These are phyloP conservation scores for Chlamydomonas sp. DNA, from an alignment of 139 green algal species.

Conservation along the genomic window DNA sequence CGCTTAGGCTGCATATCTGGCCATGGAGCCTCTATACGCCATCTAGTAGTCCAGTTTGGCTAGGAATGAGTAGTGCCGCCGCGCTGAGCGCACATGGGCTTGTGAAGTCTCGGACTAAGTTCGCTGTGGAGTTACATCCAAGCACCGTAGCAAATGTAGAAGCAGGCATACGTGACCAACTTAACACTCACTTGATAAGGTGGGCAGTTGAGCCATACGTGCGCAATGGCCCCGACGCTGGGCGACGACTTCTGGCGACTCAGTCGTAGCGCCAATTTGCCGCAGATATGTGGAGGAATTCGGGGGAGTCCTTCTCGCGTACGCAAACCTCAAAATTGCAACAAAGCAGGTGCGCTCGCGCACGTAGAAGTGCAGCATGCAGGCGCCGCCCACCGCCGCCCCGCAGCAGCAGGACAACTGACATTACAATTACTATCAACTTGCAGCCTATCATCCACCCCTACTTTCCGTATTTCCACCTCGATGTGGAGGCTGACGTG, in stretches of 20 bases:
- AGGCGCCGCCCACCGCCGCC: not conserved
- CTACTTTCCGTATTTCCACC: conserved; percentile 66
- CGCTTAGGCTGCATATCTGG: too few relatives aligned
- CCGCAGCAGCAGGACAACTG: not conserved
- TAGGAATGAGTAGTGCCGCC: not conserved
- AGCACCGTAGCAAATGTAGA: conserved; percentile 35
- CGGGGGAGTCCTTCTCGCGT: conserved; percentile 61
- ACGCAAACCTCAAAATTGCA: conserved; percentile 30
- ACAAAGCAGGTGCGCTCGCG: conserved; percentile 16
- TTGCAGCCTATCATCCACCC: conserved; percentile 58
- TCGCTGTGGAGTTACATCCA: conserved; percentile 66
- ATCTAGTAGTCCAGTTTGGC: too few relatives aligned
- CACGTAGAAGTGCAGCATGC: not conserved
- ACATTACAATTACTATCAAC: not conserved
- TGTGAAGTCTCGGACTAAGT: not conserved
- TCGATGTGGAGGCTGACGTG: conserved; percentile 57
- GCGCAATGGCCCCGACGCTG: too few relatives aligned
- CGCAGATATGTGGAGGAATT: conserved; percentile 69
- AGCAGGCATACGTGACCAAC: conserved; percentile 55
- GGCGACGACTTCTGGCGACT: not conserved
- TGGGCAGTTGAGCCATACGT: not conserved
- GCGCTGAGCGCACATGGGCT: not conserved
- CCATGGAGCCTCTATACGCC: too few relatives aligned
- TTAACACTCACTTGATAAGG: conserved; percentile 56
- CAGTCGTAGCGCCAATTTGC: not conserved